These are phyloP conservation scores for Heimioporus sp. DNA, from an alignment of 768 basidiomycete species.

Conservation along the genomic window DNA sequence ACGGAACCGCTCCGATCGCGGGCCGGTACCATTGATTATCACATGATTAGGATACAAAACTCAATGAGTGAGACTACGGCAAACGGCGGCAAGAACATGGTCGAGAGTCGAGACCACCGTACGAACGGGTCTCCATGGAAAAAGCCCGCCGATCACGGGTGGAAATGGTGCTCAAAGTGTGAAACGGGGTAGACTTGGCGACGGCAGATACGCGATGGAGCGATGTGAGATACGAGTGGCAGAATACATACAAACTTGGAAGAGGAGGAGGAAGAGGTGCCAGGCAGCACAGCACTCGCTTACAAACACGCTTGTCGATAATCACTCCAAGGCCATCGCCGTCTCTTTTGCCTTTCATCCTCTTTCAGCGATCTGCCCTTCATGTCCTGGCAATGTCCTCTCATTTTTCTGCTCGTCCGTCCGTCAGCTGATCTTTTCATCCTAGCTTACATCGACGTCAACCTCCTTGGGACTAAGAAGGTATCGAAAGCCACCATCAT, in stretches of 20 bases:
- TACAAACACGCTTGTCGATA: constrained; percentile 28
- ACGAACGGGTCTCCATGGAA: too few relatives aligned
- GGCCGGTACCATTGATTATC: too few relatives aligned
- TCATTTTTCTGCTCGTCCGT: neutral
- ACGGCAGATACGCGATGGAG: too few relatives aligned
- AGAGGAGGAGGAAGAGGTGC: neutral
- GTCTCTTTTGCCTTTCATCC: constrained; percentile 6
- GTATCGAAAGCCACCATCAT: constrained; percentile 62
- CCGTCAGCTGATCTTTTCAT: constrained; percentile 37
- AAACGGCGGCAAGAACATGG: too few relatives aligned
- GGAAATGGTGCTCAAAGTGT: too few relatives aligned
- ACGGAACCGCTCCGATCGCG: too few relatives aligned
- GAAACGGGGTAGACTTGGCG: too few relatives aligned
- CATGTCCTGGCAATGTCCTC: constrained; percentile 82
- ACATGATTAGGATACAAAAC: too few relatives aligned
- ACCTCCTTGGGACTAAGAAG: constrained; percentile 74
- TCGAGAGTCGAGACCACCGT: too few relatives aligned
- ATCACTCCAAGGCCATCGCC: constrained; percentile 27
- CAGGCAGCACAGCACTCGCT: constrained; percentile 24
- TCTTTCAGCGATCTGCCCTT: constrained; percentile 7
- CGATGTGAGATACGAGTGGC: neutral
- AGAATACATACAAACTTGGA: neutral
- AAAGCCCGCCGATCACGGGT: too few relatives aligned
- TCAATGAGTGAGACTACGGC: too few relatives aligned
- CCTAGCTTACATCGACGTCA: constrained; percentile 76